Evolutionary conservation across 2,329 filamentous ascomycete genomes (phyloP).

Genomic region (Aspergillus awamori): DNA sequence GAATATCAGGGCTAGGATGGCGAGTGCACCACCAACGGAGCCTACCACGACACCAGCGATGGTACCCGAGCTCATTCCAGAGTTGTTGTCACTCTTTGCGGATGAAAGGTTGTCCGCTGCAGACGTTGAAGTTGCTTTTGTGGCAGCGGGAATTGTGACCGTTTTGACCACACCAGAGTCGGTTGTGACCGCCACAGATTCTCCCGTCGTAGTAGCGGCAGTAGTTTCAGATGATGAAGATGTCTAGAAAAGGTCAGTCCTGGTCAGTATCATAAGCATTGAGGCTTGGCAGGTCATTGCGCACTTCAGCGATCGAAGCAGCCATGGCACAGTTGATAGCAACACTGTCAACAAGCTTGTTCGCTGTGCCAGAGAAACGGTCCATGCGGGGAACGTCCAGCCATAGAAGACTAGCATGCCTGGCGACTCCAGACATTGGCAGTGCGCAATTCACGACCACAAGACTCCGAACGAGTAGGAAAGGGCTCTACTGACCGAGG

Average conservation of each 20-base stretch:
- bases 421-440: not conserved
- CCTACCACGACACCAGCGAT: slow-evolving; percentile 51
- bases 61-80: slow-evolving; percentile 42
- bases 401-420: not conserved
- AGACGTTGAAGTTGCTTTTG: slow-evolving; percentile 20
- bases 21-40: slow-evolving; percentile 41
- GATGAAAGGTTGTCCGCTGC: slow-evolving; percentile 15
- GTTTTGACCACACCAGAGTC: slow-evolving; percentile 33
- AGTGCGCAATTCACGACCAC: not conserved
- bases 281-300: not conserved
- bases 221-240: slow-evolving; percentile 19
- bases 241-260: slow-evolving; percentile 16
- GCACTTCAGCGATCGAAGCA: slow-evolving; percentile 1
- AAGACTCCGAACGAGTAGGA: not conserved
- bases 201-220: slow-evolving; percentile 9
- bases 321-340: not conserved
- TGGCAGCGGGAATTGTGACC: slow-evolving; percentile 27
- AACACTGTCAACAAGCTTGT: not conserved
- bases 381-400: not conserved
- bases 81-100: slow-evolving; percentile 18
- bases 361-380: not conserved
- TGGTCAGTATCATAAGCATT: not conserved
- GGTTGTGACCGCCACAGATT: slow-evolving; percentile 25
- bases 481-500: slow-evolving; percentile 27
- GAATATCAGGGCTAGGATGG: slow-evolving; percentile 42